Evolutionary conservation across 768 basidiomycete genomes (phyloP).

Genomic region (Gyrodon lividus): DNA sequence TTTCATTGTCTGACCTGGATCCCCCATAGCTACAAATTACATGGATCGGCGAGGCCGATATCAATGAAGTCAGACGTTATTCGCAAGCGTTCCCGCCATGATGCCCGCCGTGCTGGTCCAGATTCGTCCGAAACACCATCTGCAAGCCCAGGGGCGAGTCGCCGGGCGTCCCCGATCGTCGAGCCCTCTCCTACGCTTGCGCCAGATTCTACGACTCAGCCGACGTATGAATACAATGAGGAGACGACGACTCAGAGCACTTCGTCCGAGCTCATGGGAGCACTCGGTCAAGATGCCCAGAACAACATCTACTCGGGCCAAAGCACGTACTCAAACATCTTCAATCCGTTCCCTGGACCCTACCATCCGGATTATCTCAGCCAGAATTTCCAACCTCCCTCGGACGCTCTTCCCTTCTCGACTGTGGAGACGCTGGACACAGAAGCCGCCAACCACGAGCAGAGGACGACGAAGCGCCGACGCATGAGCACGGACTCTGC

Average conservation of each 20-base stretch:
- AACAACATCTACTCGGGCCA: conserved; percentile 26
- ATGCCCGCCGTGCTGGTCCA: conserved; percentile 59
- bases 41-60: conserved; percentile 82
- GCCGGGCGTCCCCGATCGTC: conserved; percentile 64
- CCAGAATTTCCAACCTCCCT: conserved; percentile 45
- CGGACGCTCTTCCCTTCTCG: conserved; percentile 56
- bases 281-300: conserved; percentile 37
- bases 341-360: conserved; percentile 62
- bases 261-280: conserved; percentile 54
- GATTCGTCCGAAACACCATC: conserved; percentile 67
- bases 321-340: conserved; percentile 32
- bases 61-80: conserved; percentile 92
- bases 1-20: conserved; percentile 11
- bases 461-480: conserved; percentile 61
- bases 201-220: conserved; percentile 66
- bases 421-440: conserved; percentile 46
- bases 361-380: conserved; percentile 72
- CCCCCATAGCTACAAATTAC: conserved; percentile 63
- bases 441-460: conserved; percentile 31
- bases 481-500: conserved; percentile 64
- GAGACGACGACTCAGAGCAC: conserved; percentile 38
- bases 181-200: conserved; percentile 67
- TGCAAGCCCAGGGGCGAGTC: conserved; percentile 70
- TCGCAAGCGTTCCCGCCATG: conserved; percentile 82
- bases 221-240: conserved; percentile 48